Percentiles rank a stretch among this genome's conserved stretches.
phyloP scores from a whole-genome alignment of 306 rosid genomes.

The Citrullus amarus region DNA sequence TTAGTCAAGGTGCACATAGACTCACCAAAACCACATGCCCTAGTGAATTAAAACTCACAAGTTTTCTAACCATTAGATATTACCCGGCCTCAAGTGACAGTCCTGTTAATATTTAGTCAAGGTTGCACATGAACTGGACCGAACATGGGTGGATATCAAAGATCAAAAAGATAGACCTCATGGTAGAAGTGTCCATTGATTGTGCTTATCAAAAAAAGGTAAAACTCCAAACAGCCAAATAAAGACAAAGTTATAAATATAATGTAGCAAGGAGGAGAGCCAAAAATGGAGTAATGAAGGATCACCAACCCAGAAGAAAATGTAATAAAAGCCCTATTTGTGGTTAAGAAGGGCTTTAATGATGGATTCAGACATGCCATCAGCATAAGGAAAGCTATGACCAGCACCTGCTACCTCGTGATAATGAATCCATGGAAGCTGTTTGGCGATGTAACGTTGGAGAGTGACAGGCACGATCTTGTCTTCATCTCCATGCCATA shows the following conservation, averaged over 20 bases:
- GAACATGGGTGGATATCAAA: neutral
- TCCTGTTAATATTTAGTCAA: too few species aligned
- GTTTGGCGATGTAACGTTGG: conserved; percentile 47
- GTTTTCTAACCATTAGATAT: too few species aligned
- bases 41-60: too few species aligned
- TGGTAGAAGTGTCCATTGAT: neutral
- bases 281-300: neutral
- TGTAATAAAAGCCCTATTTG: neutral
- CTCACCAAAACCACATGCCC: too few species aligned
- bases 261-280: neutral
- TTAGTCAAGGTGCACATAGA: neutral
- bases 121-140: too few species aligned
- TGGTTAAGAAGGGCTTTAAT: conserved; percentile 5
- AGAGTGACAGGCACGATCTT: conserved; percentile 34
- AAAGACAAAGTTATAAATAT: neutral
- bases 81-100: too few species aligned
- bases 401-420: conserved; percentile 74
- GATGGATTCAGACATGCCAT: conserved; percentile 34
- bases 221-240: neutral
- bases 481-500: conserved; percentile 92
- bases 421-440: conserved; percentile 73
- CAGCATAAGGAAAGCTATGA: conserved; percentile 39
- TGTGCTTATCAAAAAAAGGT: neutral
- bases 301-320: neutral
- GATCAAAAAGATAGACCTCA: neutral